Percentiles rank a stretch among this genome's conserved stretches.
Conservation (phyloP, 345 rosid species). For the Camelina sativa region DNA sequence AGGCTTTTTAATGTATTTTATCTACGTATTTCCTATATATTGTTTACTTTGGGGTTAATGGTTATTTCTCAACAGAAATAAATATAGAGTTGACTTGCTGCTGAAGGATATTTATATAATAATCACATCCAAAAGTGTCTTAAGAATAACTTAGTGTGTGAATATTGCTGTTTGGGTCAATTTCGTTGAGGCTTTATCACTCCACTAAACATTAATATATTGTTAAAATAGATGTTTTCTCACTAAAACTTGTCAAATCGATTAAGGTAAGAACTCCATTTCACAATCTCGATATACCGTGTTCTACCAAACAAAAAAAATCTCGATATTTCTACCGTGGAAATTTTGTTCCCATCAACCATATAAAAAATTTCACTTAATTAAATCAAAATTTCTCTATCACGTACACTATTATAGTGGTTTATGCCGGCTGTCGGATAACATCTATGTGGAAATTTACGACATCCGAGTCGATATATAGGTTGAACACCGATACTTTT, state of each 20-base stretch:
- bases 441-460: slow-evolving; percentile 2
- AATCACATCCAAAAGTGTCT: slow-evolving; percentile 29
- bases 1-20: slow-evolving; percentile 4
- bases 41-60: slow-evolving; percentile 31
- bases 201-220: slow-evolving; percentile 39
- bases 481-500: slow-evolving; percentile 7
- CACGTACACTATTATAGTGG: slow-evolving; percentile 5
- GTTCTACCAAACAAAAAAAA: not conserved
- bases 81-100: slow-evolving; percentile 37
- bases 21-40: slow-evolving; percentile 6
- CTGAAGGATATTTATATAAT: slow-evolving; percentile 27
- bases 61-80: slow-evolving; percentile 35
- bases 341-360: slow-evolving; percentile 28
- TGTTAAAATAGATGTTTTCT: slow-evolving; percentile 22
- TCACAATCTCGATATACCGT: slow-evolving; percentile 30
- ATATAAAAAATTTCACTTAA: not conserved
- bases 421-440: slow-evolving; percentile 20
- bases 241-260: slow-evolving; percentile 43
- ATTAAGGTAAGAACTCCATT: slow-evolving; percentile 41
- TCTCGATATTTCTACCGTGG: slow-evolving; percentile 14
- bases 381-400: slow-evolving; percentile 12
- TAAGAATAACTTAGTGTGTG: slow-evolving; percentile 28
- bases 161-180: slow-evolving; percentile 31
- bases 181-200: slow-evolving; percentile 29
- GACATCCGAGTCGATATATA: slow-evolving; percentile 6